These are phyloP conservation scores for Salix arbutifolia DNA, from an alignment of 345 rosid species.

Conservation along the genomic window DNA sequence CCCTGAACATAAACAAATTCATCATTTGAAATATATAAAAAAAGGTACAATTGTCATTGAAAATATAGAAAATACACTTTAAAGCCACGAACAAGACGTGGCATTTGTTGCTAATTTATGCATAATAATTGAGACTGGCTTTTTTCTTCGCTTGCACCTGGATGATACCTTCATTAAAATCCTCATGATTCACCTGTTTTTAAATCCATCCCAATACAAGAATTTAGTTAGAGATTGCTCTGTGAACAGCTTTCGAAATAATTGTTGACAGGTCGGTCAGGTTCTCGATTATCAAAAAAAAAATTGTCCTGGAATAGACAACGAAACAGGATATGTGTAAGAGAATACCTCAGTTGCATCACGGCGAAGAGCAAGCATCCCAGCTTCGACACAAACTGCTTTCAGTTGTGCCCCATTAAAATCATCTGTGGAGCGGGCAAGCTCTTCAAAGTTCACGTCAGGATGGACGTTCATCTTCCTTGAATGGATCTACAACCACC, in stretches of 20 bases:
- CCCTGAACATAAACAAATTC: neutral
- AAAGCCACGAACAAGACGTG: neutral
- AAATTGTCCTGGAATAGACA: neutral
- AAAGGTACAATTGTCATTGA: neutral
- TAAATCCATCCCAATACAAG: constrained; percentile 5
- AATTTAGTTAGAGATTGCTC: neutral
- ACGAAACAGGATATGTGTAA: constrained; percentile 1
- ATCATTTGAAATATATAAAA: neutral
- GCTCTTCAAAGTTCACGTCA: constrained; percentile 96
- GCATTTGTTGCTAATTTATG: constrained; percentile 27
- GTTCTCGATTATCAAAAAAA: neutral
- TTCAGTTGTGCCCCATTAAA: constrained; percentile 97
- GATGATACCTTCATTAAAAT: constrained; percentile 96
- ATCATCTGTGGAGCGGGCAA: constrained; percentile 96
- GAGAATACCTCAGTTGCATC: constrained; percentile 87
- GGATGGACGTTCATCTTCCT: constrained; percentile 98
- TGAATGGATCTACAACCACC: constrained; percentile 70
- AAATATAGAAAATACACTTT: neutral
- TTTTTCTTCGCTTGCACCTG: constrained; percentile 99
- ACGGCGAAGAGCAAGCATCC: constrained; percentile 97
- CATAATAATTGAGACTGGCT: constrained; percentile 93
- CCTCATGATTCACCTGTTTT: constrained; percentile 91
- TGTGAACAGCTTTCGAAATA: too few species aligned
- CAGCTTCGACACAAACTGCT: constrained; percentile 99
- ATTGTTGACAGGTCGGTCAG: neutral